Base-by-base conservation (phyloP, 2,329 filamentous ascomycete species). In the Aspergillus carbonarius region DNA sequence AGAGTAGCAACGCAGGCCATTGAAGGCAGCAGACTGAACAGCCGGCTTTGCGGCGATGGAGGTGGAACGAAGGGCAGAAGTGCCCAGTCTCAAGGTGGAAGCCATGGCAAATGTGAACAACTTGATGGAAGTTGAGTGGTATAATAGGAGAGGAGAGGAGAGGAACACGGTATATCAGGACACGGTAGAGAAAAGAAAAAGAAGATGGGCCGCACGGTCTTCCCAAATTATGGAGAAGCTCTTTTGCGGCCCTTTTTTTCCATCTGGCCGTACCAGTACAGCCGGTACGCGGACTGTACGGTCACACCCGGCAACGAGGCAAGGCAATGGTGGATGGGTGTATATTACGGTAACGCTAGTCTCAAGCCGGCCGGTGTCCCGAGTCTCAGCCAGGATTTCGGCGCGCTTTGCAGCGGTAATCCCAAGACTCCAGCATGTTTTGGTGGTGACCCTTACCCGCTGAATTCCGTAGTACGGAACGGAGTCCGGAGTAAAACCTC, bases 1-100 rank as follows among this genome's bases (percentile, higher is more conserved):
- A 64, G 93, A 96, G 83, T 97, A 97, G 85, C 86, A 92, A 80
- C 95, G 88, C 75, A 90, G 81, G 76, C 90, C 88, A 81, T 88
- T 92, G 83, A 92, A 93, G 76, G 88, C 88, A 68, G 87, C 84
- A 74, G 83, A 81, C 74, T 88, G 87, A 75, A 87, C 83, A 76
- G 84, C 83, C 73, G 91, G 84, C 74, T 87, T 83, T 67, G 88
- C 83, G 69, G 86, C 81, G 74, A 84, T 81, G 74, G 91, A 80
- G 60, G 89, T 88, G 74, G 91, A 85, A 81, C 93, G 89, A 76
- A 98, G 84, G 79, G 91, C 87, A 78, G 90, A 85, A 74, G 89
- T 87, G 81, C 89, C 87, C 74, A 96, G 79, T 83, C 91, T 89
- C 76, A 95, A 81, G 76, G 91, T 85, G 74, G 91, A 87, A 76